Evolutionary conservation across 2,329 filamentous ascomycete species (phyloP).

Genomic region (Fusarium foetens): DNA sequence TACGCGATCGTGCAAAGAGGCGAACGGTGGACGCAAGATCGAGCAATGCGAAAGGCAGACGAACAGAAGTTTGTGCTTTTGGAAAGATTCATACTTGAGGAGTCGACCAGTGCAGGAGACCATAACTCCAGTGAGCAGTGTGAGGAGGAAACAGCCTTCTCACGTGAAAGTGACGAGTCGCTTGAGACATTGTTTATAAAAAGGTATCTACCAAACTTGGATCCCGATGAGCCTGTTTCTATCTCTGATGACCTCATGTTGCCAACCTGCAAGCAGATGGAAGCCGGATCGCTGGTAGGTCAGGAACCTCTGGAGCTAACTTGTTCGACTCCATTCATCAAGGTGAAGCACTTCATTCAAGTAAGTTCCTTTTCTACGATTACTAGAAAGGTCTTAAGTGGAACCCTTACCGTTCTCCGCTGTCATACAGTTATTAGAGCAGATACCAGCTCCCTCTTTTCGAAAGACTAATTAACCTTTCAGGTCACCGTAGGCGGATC

Average conservation of each 20-base stretch:
- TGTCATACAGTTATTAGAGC: no score
- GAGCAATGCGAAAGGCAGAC: not conserved
- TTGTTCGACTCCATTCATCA: not conserved
- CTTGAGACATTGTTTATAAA: not conserved
- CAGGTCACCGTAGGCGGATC: not conserved
- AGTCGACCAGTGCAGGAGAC: fast-evolving
- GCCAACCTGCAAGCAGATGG: not conserved
- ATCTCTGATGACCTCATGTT: not conserved
- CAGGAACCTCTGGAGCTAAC: not conserved
- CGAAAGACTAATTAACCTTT: not conserved
- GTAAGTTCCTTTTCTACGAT: not conserved
- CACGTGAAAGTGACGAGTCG: not conserved
- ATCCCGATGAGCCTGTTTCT: not conserved
- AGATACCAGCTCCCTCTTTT: not conserved
- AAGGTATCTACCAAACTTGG: fast-evolving
- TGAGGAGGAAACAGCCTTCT: not conserved
- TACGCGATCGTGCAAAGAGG: not conserved
- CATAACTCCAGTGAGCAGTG: not conserved
- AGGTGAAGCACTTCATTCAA: not conserved
- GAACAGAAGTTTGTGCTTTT: not conserved
- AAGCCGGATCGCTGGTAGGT: not conserved
- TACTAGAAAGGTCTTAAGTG: no score
- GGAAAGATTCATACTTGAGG: not conserved
- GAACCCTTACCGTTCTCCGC: fast-evolving
- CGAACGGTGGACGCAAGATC: not conserved